Conservation (phyloP, 2,329 filamentous ascomycete species). For the Periglandula ipomoeae region DNA sequence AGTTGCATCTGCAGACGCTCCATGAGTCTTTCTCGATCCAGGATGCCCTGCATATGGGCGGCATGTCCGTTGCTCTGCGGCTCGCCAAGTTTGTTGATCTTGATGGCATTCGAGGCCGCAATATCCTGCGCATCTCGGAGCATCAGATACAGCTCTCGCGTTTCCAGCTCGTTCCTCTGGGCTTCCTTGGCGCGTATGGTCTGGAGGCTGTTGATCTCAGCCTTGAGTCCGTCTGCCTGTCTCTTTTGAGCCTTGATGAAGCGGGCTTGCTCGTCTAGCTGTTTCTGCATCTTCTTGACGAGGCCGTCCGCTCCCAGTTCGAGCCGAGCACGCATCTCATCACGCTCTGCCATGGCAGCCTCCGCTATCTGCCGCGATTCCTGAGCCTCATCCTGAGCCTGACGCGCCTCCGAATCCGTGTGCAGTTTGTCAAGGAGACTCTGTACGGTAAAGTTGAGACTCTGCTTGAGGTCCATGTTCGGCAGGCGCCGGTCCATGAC, state of each 20-base stretch:
- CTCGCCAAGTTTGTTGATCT: constrained; percentile 36
- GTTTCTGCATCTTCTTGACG: constrained; percentile 84
- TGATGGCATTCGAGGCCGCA: constrained; percentile 71
- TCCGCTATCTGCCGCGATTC: constrained; percentile 90
- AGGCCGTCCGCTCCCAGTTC: constrained; percentile 89
- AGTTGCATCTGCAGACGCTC: constrained; percentile 90
- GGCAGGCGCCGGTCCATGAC: constrained; percentile 94
- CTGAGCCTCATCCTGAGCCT: constrained; percentile 82
- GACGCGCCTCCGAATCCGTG: constrained; percentile 88
- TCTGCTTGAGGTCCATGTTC: constrained; percentile 97
- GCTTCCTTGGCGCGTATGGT: constrained; percentile 80
- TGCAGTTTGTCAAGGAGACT: constrained; percentile 91
- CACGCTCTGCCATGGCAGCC: constrained; percentile 88
- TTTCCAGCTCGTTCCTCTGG: constrained; percentile 92
- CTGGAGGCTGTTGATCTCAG: constrained; percentile 80
- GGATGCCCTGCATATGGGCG: constrained; percentile 76
- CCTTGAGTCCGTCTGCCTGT: constrained; percentile 80
- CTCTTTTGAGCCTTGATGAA: constrained; percentile 84
- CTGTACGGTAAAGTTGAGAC: constrained; percentile 94
- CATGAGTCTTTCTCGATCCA: constrained; percentile 89
- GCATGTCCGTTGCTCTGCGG: constrained; percentile 56
- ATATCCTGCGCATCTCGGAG: constrained; percentile 94
- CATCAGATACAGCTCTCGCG: constrained; percentile 95
- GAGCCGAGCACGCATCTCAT: constrained; percentile 84
- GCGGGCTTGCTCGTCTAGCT: constrained; percentile 84